Base-by-base conservation (phyloP, 345 rosid species). In the Acer saccharum region DNA sequence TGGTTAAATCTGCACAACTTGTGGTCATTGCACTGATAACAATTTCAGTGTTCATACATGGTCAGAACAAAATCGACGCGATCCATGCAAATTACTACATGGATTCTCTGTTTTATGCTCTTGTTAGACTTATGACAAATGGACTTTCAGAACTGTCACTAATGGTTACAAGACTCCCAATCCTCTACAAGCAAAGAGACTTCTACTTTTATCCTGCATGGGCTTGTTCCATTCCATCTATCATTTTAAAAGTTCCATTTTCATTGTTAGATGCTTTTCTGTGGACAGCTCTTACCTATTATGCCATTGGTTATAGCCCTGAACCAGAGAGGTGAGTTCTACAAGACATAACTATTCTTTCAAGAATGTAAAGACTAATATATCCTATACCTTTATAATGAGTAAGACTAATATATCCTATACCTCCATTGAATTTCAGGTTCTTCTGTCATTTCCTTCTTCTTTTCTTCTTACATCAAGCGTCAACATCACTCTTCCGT, bases 281-380 rank as follows among this genome's bases (percentile, higher is more conserved):
- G 17, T 87, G 92, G 90, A 87, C 88, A 50, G 76, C 83, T 77
- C 79, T 89, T 68, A 89, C 92, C 71, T 89, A 86, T 77, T 89
- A 87, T 68, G 89, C 68, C 54, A 80, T 89, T 54, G 90, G 88
- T 41, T 89, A 79, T 67, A 83, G 88, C 71, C 92, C 92, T 2
- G 89, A 86, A 73, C 81, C 83, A 14, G 80, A 77, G 71, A 84
- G 92, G 92, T 85, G 29, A 14, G 65, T 27, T 62, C 2, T 65
- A 66, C 10, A 18, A 48, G 11, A 27, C 17, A 2, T 4, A 10
- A 10, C 48, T 35, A 44, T 16, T 57, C 29, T 7, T 3, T 57
- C 60, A 61, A 44, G 39, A 11, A 35, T 18, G 16, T 35, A 4
- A 35, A 35, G 6, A 35, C 39, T 32, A 32, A 32, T 32, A 32